These are phyloP conservation scores for Ceratonia siliqua DNA, from an alignment of 306 rosid species.

Conservation along the genomic window DNA sequence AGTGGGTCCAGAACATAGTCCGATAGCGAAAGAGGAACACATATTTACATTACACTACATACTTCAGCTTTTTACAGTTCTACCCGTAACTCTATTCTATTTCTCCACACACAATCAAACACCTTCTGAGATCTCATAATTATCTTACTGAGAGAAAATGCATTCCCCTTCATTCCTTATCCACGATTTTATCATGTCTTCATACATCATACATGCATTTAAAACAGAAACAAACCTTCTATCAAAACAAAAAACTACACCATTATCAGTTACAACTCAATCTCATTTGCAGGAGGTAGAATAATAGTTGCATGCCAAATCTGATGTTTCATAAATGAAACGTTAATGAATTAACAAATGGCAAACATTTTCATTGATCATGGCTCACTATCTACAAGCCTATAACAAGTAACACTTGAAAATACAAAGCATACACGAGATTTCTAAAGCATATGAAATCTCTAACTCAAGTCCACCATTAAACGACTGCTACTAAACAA, in stretches of 20 bases:
- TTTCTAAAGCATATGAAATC: slow-evolving; percentile 50
- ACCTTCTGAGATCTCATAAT: no score
- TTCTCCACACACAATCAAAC: no score
- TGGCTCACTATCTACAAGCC: slow-evolving; percentile 58
- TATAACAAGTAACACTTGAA: slow-evolving; percentile 29
- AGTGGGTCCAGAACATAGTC: background rate
- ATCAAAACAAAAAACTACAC: no score
- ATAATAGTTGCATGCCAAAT: background rate
- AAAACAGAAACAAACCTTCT: background rate
- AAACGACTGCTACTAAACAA: slow-evolving; percentile 29
- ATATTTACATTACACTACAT: background rate
- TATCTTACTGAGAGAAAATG: background rate
- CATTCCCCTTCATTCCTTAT: background rate
- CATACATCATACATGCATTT: background rate
- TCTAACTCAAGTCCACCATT: slow-evolving; percentile 35
- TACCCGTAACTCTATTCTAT: no score
- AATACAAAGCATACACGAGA: slow-evolving; percentile 46
- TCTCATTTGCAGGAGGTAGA: background rate
- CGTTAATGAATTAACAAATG: slow-evolving; percentile 42
- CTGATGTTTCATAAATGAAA: background rate
- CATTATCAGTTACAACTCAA: background rate
- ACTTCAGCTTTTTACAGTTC: background rate
- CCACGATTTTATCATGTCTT: background rate
- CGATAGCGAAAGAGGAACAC: background rate
- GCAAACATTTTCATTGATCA: slow-evolving; percentile 45